Evolutionary conservation across 1,139 yeast species (phyloP).

Genomic region (Dujonia santamariae): DNA sequence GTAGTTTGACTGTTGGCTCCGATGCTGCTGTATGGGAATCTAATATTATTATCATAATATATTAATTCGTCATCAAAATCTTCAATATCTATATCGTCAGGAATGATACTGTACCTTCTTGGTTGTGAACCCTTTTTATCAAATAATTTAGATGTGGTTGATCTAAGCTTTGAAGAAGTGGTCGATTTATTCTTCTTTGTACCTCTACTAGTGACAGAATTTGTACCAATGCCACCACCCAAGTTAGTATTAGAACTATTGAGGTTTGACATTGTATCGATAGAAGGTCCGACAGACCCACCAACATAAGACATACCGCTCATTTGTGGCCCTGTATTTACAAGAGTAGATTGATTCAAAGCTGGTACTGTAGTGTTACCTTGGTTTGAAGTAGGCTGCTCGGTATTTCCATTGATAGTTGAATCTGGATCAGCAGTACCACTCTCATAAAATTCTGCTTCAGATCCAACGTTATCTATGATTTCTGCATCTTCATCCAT

Average conservation of each 20-base stretch:
- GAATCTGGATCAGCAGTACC: conserved; percentile 7
- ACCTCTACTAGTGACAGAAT: conserved; percentile 23
- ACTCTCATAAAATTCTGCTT: conserved; percentile 15
- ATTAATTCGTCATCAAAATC: conserved; percentile 60
- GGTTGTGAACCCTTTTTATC: conserved; percentile 72
- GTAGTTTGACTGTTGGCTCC: conserved; percentile 14
- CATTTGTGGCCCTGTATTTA: no score
- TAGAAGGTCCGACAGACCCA: no score
- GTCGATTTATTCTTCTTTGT: conserved; percentile 26
- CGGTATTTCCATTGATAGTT: conserved; percentile 8
- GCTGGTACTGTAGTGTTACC: no score
- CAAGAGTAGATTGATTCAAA: no score
- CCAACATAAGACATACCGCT: no score
- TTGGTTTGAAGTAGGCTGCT: neutral
- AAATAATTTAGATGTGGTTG: conserved; percentile 69
- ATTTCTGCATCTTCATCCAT: conserved; percentile 10
- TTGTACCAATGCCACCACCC: conserved; percentile 8
- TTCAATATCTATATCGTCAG: conserved; percentile 65
- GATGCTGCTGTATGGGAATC: conserved; percentile 31
- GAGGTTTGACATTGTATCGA: no score
- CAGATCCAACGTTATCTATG: conserved; percentile 18
- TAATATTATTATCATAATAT: conserved; percentile 42
- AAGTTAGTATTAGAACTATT: no score
- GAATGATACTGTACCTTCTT: conserved; percentile 68
- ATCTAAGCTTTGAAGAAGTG: conserved; percentile 45